These are phyloP conservation scores for Melampsora larici-populina DNA, from an alignment of 1,284 basidiomycete species.

Conservation along the genomic window DNA sequence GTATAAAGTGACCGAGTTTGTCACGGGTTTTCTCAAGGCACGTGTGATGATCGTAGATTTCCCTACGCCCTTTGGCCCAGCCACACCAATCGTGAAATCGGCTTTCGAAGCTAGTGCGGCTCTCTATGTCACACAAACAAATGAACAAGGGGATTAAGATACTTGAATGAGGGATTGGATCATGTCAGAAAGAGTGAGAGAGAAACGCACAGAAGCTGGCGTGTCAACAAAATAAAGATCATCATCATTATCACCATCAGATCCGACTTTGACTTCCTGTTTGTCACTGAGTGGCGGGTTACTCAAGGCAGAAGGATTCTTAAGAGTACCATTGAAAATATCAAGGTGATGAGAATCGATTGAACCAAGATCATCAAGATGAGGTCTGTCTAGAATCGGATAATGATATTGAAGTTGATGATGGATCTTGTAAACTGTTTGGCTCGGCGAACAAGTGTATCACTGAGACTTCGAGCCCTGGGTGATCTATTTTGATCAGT, in stretches of 20 bases:
- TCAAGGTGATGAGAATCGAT: not conserved
- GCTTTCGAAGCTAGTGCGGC: constrained; percentile 15
- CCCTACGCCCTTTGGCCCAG: constrained; percentile 50
- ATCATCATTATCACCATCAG: not conserved
- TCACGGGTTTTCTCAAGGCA: constrained; percentile 44
- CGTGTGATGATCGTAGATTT: constrained; percentile 50
- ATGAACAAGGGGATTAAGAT: not conserved
- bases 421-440: not conserved
- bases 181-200: not conserved
- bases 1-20: constrained; percentile 11
- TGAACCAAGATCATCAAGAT: not conserved
- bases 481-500: not conserved
- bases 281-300: not conserved
- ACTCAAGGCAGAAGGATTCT: not conserved
- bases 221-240: not conserved
- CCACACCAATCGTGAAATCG: constrained; percentile 46
- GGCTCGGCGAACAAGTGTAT: constrained; percentile 15
- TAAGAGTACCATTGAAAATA: not conserved
- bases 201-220: not conserved
- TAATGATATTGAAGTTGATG: not conserved
- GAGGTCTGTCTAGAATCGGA: not conserved
- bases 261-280: not conserved
- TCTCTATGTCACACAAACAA: not conserved
- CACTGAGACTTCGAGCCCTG: constrained; percentile 20
- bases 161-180: not conserved